phyloP scores from a whole-genome alignment of 2,329 filamentous ascomycete genomes.

The Ceratocystis cubensis region DNA sequence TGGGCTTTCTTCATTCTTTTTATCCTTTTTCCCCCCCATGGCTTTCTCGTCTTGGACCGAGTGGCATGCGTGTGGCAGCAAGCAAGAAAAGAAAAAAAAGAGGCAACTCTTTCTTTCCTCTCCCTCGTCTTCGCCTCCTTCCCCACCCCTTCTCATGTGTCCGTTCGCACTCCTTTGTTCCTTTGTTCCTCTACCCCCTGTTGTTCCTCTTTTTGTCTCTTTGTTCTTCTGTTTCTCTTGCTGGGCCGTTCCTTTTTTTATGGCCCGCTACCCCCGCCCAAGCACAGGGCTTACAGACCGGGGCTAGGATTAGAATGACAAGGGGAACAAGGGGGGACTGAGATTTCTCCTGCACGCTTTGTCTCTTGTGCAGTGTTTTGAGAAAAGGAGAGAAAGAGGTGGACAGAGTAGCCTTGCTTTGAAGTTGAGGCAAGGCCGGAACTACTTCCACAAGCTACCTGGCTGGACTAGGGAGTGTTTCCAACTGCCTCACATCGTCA shows the following conservation, averaged over 20 bases:
- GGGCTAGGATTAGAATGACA: neutral
- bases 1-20: too few species aligned
- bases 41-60: too few species aligned
- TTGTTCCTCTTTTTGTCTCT: slow-evolving; percentile 1
- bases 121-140: neutral
- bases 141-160: slow-evolving; percentile 1
- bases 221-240: neutral
- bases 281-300: slow-evolving; percentile 4
- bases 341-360: slow-evolving; percentile 1
- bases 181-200: slow-evolving; percentile 1
- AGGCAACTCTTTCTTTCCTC: neutral
- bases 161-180: slow-evolving; percentile 11
- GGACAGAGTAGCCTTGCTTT: neutral
- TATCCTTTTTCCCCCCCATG: too few species aligned
- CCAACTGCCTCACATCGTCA: neutral
- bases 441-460: neutral
- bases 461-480: neutral
- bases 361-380: neutral
- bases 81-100: neutral
- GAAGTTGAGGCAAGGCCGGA: neutral
- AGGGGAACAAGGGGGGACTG: neutral
- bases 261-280: neutral
- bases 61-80: slow-evolving; percentile 2
- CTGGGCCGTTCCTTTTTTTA: neutral
- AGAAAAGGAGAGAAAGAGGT: too few species aligned